Conservation (phyloP, 75 land plant genomes). For the Cunninghamia lanceolata region DNA sequence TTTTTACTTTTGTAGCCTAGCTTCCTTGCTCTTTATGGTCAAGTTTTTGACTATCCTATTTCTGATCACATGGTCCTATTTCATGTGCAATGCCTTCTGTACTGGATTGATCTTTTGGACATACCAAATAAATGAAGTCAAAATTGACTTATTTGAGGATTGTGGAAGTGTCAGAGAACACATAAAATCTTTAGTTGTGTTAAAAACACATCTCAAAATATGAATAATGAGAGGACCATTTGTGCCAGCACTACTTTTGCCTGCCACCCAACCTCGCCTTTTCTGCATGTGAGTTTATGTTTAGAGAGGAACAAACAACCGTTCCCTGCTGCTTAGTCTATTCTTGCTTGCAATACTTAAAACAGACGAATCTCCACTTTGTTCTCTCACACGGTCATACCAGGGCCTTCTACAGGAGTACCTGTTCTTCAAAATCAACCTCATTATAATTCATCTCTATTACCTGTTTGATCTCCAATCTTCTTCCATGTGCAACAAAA, state of each 20-base stretch:
- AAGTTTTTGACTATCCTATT: neutral
- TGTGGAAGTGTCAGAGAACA: neutral
- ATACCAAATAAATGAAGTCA: neutral
- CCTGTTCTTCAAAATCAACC: neutral
- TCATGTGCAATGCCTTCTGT: neutral
- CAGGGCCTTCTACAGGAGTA: neutral
- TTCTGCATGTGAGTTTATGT: too few species aligned
- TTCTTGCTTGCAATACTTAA: neutral
- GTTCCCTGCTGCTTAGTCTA: too few species aligned
- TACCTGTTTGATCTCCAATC: neutral
- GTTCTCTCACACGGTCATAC: neutral
- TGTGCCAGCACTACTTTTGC: too few species aligned
- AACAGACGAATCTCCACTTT: neutral
- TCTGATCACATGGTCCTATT: neutral
- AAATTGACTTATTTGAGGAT: neutral
- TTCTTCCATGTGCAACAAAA: neutral
- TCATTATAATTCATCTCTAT: neutral
- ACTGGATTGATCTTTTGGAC: neutral
- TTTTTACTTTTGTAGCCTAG: neutral
- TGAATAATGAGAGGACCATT: too few species aligned
- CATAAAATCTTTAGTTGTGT: neutral
- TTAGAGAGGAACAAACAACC: too few species aligned
- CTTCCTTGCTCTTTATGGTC: neutral
- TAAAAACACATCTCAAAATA: neutral
- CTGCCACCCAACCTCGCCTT: too few species aligned